Conservation (phyloP, 75 land plant species). For the Selaginella tamariscina region DNA sequence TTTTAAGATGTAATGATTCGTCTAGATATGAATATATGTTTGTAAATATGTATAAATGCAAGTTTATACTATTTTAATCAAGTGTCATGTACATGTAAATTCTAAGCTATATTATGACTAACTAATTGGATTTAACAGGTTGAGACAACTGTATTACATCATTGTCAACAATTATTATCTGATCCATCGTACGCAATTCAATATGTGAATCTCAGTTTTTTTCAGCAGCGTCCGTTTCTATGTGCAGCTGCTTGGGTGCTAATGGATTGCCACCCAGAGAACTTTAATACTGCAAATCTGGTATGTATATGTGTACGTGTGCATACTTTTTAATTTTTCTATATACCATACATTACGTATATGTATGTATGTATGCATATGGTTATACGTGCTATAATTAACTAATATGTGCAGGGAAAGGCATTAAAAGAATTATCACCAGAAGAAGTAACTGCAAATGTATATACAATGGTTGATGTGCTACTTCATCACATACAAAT, state of each 20-base stretch:
- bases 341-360: no score
- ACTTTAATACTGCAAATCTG: slow-evolving; percentile 64
- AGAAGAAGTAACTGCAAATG: slow-evolving; percentile 91
- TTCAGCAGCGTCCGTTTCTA: slow-evolving; percentile 68
- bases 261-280: slow-evolving; percentile 78
- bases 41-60: no score
- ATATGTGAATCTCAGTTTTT: slow-evolving; percentile 63
- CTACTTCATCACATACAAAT: slow-evolving; percentile 74
- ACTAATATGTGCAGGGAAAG: slow-evolving; percentile 52
- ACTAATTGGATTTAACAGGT: slow-evolving; percentile 38
- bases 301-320: slow-evolving; percentile 25
- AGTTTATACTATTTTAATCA: no score
- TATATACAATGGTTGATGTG: slow-evolving; percentile 96
- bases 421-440: slow-evolving; percentile 88
- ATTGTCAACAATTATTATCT: slow-evolving; percentile 66
- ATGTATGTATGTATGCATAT: no score
- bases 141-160: slow-evolving; percentile 76
- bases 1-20: background rate
- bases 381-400: no score
- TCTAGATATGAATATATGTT: no score
- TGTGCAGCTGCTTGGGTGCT: slow-evolving; percentile 98
- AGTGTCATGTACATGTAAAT: no score
- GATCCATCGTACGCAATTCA: slow-evolving; percentile 59
- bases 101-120: background rate
- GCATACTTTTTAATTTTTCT: background rate